A percentile compares a stretch with the other conserved stretches of the same genome.
These are phyloP conservation scores for Suhomyces panamericanus DNA, from an alignment of 1,139 yeast species.

Conservation along the genomic window DNA sequence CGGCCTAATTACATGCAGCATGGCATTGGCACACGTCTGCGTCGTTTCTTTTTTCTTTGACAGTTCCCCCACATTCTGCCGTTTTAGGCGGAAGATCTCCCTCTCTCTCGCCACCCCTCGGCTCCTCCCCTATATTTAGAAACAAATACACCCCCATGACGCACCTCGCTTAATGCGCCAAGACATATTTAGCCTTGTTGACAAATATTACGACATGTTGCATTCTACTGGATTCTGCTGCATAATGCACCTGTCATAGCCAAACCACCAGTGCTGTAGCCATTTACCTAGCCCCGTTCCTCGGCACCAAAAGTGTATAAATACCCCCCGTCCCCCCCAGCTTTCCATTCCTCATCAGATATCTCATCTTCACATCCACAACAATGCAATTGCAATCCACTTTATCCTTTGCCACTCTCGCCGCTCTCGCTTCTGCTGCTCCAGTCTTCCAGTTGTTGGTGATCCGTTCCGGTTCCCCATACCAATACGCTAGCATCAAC, in stretches of 20 bases:
- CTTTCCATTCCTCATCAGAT: constrained; percentile 6
- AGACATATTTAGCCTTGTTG: no score
- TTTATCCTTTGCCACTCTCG: constrained; percentile 21
- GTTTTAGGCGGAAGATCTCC: not conserved
- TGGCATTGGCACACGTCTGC: not conserved
- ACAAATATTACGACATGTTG: no score
- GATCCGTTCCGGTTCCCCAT: constrained; percentile 28
- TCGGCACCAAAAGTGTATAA: constrained; percentile 14
- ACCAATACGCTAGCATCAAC: constrained; percentile 19
- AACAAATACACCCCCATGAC: not conserved
- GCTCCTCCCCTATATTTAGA: not conserved
- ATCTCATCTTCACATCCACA: constrained; percentile 1
- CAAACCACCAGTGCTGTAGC: not conserved
- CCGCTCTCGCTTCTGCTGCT: constrained; percentile 28
- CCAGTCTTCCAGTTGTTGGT: constrained; percentile 21
- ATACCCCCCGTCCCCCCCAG: constrained; percentile 18
- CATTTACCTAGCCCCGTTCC: not conserved
- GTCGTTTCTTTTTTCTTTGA: constrained; percentile 3
- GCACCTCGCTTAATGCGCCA: no score
- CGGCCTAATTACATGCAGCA: not conserved
- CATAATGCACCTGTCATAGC: not conserved
- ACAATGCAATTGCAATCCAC: constrained; percentile 18
- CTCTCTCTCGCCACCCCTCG: no score
- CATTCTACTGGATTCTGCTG: no score
- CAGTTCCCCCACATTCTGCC: constrained; percentile 1